Evolutionary conservation across 176 grass and related monocot species (phyloP).

Genomic region (Lolium perenne): DNA sequence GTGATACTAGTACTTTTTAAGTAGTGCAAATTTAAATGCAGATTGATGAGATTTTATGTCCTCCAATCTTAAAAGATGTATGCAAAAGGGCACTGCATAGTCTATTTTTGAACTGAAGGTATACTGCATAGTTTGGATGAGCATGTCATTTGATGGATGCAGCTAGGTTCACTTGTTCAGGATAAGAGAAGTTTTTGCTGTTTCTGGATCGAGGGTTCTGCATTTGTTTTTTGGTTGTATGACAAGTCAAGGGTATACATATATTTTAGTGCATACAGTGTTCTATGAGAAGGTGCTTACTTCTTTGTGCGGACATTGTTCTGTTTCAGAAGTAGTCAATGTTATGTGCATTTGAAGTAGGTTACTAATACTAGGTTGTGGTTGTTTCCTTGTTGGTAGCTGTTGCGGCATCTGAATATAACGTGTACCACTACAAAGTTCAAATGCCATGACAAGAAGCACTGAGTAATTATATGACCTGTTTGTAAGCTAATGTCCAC

Average conservation of each 20-base stretch:
- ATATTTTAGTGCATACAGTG: not conserved
- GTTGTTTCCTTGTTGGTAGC: constrained; percentile 23
- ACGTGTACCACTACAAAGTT: not conserved
- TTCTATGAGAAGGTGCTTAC: not conserved
- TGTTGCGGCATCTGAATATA: not conserved
- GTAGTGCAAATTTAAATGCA: not conserved
- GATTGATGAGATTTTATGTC: constrained; percentile 11
- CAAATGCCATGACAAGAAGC: not conserved
- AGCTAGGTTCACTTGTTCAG: not conserved
- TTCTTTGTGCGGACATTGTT: not conserved
- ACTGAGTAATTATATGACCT: not conserved
- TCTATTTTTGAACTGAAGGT: constrained; percentile 26
- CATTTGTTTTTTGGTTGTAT: not conserved
- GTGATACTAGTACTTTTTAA: constrained; percentile 11
- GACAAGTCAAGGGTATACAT: too few relatives aligned
- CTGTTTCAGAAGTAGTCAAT: not conserved
- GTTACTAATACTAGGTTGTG: not conserved
- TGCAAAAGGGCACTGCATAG: not conserved
- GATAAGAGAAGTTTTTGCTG: not conserved
- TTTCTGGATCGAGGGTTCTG: not conserved
- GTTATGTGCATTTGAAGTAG: constrained; percentile 8
- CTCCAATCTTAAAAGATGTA: not conserved
- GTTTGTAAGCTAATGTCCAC: not conserved
- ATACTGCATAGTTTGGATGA: constrained; percentile 11
- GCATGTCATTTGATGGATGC: not conserved